A percentile compares a stretch with the other conserved stretches of the same genome.
Evolutionary conservation across 768 basidiomycete species (phyloP).

Genomic region (Coprinopsis cinerea): DNA sequence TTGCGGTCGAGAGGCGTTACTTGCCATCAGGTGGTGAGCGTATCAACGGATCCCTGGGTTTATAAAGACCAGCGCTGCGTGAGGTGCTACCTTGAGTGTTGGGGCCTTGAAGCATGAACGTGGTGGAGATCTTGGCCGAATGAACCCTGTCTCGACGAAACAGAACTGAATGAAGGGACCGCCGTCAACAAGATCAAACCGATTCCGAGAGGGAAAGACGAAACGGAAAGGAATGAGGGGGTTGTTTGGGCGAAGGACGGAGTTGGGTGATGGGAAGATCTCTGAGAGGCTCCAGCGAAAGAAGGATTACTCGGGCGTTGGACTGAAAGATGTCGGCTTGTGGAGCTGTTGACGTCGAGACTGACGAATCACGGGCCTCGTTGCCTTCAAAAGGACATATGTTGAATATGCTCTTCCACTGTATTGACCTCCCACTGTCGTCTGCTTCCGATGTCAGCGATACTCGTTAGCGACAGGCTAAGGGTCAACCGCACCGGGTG

Average conservation of each 20-base stretch:
- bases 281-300: neutral
- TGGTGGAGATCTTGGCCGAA: constrained; percentile 2
- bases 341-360: constrained; percentile 11
- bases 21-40: constrained; percentile 3
- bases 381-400: neutral
- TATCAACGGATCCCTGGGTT: constrained; percentile 3
- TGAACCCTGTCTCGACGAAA: neutral
- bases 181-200: neutral
- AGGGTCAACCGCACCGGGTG: too few species aligned
- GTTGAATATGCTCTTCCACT: neutral
- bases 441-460: too few species aligned
- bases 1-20: constrained; percentile 3
- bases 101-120: constrained; percentile 16
- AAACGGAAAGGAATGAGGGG: neutral
- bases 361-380: constrained; percentile 13
- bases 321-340: neutral
- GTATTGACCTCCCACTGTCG: too few species aligned
- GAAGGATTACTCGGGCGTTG: neutral
- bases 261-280: neutral
- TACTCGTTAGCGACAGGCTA: too few species aligned
- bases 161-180: neutral
- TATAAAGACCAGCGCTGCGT: neutral
- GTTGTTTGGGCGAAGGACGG: neutral
- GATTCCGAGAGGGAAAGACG: neutral
- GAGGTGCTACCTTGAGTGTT: neutral